Evolutionary conservation across 2,329 filamentous ascomycete genomes (phyloP).

Genomic region (Fusarium sp.): DNA sequence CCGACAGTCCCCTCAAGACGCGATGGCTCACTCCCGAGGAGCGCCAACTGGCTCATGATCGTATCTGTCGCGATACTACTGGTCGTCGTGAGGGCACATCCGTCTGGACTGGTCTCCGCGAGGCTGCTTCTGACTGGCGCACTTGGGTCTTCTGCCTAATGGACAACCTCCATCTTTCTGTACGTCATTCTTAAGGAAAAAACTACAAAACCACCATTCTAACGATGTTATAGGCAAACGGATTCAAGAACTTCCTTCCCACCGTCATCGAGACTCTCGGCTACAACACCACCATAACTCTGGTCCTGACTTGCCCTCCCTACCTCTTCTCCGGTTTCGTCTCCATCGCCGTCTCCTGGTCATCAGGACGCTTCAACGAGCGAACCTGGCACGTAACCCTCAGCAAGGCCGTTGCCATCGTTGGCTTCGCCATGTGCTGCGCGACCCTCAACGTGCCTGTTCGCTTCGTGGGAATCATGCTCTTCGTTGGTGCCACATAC

Average conservation of each 20-base stretch:
- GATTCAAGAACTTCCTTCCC: constrained; percentile 49
- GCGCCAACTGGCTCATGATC: constrained; percentile 56
- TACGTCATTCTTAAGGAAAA: constrained; percentile 18
- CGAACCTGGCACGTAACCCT: constrained; percentile 30
- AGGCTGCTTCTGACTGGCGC: constrained; percentile 42
- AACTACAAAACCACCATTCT: neutral
- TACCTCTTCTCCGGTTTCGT: constrained; percentile 56
- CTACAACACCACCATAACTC: constrained; percentile 60
- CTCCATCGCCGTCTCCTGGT: constrained; percentile 37
- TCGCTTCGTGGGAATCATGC: constrained; percentile 47
- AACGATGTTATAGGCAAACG: constrained; percentile 36
- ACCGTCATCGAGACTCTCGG: constrained; percentile 59
- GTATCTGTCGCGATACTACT: constrained; percentile 48
- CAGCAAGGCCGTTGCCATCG: constrained; percentile 54
- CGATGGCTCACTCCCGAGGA: constrained; percentile 52
- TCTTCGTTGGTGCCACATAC: constrained; percentile 54
- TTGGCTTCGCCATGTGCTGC: constrained; percentile 35
- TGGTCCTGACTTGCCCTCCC: constrained; percentile 63
- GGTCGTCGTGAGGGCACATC: constrained; percentile 50
- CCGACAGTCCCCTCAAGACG: constrained; percentile 55
- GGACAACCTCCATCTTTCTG: constrained; percentile 31
- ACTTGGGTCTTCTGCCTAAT: constrained; percentile 43
- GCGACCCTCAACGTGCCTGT: constrained; percentile 39
- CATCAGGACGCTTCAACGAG: constrained; percentile 37
- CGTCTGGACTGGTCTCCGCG: constrained; percentile 45